Conservation (phyloP, 352 stramenopile species). For the Elongisporangium prolatum region DNA sequence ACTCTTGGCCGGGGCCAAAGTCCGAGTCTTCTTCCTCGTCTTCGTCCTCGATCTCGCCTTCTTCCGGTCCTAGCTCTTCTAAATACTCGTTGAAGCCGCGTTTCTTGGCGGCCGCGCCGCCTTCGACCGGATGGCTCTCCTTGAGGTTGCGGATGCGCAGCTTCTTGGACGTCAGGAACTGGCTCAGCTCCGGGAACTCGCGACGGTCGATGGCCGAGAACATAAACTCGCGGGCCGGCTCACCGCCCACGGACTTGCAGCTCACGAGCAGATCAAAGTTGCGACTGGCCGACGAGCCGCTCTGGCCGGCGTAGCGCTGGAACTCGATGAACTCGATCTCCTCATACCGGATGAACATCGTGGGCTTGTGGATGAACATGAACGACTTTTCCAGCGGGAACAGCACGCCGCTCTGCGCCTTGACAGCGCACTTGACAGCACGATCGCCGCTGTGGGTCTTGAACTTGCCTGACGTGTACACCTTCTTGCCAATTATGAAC, state of each 20-base stretch:
- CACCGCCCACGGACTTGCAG: slow-evolving; percentile 85
- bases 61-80: slow-evolving; percentile 65
- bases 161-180: slow-evolving; percentile 95
- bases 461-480: slow-evolving; percentile 94
- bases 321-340: slow-evolving; percentile 99
- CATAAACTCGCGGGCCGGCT: slow-evolving; percentile 85
- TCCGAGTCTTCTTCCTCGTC: slow-evolving; percentile 93
- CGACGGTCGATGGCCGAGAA: slow-evolving; percentile 96
- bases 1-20: slow-evolving; percentile 83
- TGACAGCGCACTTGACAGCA: slow-evolving; percentile 89
- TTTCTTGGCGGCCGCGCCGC: slow-evolving; percentile 52
- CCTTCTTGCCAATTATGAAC: slow-evolving; percentile 94
- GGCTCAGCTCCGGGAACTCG: slow-evolving; percentile 93
- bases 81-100: slow-evolving; percentile 79
- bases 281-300: slow-evolving; percentile 77
- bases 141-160: slow-evolving; percentile 92
- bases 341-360: slow-evolving; percentile 97
- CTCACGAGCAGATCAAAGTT: slow-evolving; percentile 96
- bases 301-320: slow-evolving; percentile 94
- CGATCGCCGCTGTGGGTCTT: slow-evolving; percentile 84
- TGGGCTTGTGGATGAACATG: slow-evolving; percentile 99
- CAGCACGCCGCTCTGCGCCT: slow-evolving; percentile 95
- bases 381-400: slow-evolving; percentile 99
- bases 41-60: slow-evolving; percentile 88
- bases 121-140: slow-evolving; percentile 66